A percentile compares a stretch with the other conserved stretches of the same genome.
Evolutionary conservation across 345 rosid genomes (phyloP).

Genomic region (Gossypium turneri): DNA sequence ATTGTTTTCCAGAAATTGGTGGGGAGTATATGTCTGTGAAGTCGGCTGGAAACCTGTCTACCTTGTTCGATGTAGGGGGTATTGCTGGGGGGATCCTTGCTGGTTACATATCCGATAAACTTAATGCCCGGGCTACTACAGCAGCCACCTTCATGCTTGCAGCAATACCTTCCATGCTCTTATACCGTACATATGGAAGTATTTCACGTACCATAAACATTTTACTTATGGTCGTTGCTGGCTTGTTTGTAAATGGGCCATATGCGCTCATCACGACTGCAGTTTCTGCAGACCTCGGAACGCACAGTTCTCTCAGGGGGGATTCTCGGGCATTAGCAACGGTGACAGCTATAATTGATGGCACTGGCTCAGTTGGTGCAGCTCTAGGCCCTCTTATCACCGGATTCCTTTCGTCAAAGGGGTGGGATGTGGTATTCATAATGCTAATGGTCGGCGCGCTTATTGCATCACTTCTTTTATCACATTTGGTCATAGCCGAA

Average conservation of each 20-base stretch:
- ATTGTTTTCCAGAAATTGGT: constrained; percentile 63
- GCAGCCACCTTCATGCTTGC: constrained; percentile 83
- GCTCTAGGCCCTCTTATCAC: constrained; percentile 90
- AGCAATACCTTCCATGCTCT: constrained; percentile 80
- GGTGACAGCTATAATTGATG: constrained; percentile 90
- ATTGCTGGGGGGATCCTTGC: constrained; percentile 81
- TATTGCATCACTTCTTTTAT: constrained; percentile 71
- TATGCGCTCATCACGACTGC: constrained; percentile 98
- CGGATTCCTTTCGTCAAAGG: constrained; percentile 69
- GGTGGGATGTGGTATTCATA: constrained; percentile 73
- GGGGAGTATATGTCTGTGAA: constrained; percentile 84
- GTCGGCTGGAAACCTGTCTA: constrained; percentile 91
- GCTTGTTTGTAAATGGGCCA: constrained; percentile 85
- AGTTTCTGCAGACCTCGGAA: constrained; percentile 94
- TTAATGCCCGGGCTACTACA: constrained; percentile 72
- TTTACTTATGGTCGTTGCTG: constrained; percentile 78
- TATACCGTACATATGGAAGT: constrained; percentile 67
- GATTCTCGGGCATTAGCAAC: constrained; percentile 93
- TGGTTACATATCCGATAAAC: constrained; percentile 81
- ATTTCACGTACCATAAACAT: constrained; percentile 57
- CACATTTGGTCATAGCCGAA: constrained; percentile 54
- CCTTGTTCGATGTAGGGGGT: constrained; percentile 90
- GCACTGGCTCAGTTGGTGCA: constrained; percentile 93
- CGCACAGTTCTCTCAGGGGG: constrained; percentile 77
- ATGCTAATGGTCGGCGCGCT: constrained; percentile 75